These are phyloP conservation scores for Hymenoscyphus infarciens DNA, from an alignment of 2,329 filamentous ascomycete species.

Conservation along the genomic window DNA sequence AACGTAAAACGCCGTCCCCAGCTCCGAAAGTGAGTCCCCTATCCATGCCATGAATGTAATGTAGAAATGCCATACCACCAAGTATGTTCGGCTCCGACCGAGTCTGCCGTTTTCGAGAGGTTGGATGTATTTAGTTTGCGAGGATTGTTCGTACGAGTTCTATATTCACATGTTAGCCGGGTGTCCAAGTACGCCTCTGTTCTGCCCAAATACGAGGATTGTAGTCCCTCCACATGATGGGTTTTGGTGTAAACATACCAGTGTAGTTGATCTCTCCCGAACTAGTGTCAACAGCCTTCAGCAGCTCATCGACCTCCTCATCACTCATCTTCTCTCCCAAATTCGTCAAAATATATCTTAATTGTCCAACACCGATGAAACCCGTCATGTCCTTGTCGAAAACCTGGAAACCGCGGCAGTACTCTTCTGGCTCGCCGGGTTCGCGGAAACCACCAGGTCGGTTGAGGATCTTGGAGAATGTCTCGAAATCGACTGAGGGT, in stretches of 20 bases:
- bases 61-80: conserved; percentile 22
- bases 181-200: not conserved
- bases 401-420: conserved; percentile 97
- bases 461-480: conserved; percentile 95
- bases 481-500: conserved; percentile 85
- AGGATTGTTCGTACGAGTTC: conserved; percentile 84
- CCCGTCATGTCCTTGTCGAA: conserved; percentile 99
- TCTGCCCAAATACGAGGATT: not conserved
- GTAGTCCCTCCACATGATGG: not conserved
- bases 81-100: conserved; percentile 17
- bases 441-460: conserved; percentile 97
- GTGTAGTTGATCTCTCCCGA: conserved; percentile 97
- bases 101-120: conserved; percentile 4
- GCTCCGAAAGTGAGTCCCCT: conserved; percentile 17
- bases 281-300: conserved; percentile 96
- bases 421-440: conserved; percentile 95
- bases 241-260: conserved; percentile 52
- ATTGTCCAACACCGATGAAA: conserved; percentile 94
- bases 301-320: conserved; percentile 96
- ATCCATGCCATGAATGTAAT: conserved; percentile 21
- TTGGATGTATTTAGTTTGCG: conserved; percentile 59
- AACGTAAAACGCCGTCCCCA: conserved; percentile 15
- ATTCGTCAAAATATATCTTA: conserved; percentile 97
- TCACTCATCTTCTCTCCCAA: conserved; percentile 99
- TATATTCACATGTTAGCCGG: conserved; percentile 35